Evolutionary conservation across 2,329 filamentous ascomycete genomes (phyloP), one percentile per base, ranked within the genome.

Genomic region (Penicillium palitans): DNA sequence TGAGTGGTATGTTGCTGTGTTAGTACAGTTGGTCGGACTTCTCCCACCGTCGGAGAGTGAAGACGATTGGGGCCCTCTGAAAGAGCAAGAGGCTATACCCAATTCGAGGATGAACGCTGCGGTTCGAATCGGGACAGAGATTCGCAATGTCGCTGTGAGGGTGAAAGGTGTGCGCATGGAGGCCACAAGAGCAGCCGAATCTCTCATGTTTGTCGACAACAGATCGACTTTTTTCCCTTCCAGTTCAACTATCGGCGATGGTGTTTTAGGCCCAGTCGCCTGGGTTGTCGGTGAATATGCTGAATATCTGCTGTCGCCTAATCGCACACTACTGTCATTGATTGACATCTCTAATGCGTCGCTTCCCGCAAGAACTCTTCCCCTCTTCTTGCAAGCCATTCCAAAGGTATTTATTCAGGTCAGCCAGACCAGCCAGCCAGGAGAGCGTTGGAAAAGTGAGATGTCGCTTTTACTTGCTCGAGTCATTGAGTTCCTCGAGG

Each of bases 1-100:
- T 73, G 93, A 97, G 66, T 99, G 95, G 95, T 98, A 98, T 73
- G 89, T 98, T 64, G 90, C 95, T 65, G 86, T 96, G 29, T 79
- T 99, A 31, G 89, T 91, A 6, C 91, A 96, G 71, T 83, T 99
- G 15, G 86, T 97, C 41, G 87, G 88, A 70, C 82, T 90, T 56
- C 66, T 78, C 27, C 77, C 77, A 25, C 65, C 68, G 17, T 54
- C 57, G n/a, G 66, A 67, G 44, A 45, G 52, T 31, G 58, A 65
- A 35, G 60, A 72, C 64, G 48, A 51, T 61, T 52, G 66, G 66
- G 25, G 66, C 65, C 42, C 58, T 44, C 27, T 54, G 46, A 49
- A 44, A 25, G 49, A 60, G 24, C 61, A 61, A 41, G 66, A 63
- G 2, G 31, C 52, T 31, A 58, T 56, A 33, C 46, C 47, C 21